Evolutionary conservation across 768 basidiomycete genomes (phyloP).

Genomic region (Leccinum obscurum): DNA sequence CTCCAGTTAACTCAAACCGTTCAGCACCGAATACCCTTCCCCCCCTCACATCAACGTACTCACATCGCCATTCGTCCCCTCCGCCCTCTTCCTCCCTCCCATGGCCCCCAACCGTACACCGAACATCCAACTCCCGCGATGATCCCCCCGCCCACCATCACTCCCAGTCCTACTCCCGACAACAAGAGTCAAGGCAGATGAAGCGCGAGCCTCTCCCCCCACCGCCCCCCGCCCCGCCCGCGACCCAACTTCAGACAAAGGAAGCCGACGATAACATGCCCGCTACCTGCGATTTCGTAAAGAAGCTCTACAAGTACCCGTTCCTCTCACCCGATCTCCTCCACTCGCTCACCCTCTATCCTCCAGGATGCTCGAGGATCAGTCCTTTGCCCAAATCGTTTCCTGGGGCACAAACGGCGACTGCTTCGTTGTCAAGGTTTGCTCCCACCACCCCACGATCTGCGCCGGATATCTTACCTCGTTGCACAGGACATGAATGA

Average conservation of each 20-base stretch:
- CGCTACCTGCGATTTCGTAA: slow-evolving; percentile 90
- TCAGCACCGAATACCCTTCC: slow-evolving; percentile 42
- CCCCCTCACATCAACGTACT: slow-evolving; percentile 32
- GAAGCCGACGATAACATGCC: slow-evolving; percentile 75
- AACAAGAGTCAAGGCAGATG: slow-evolving; percentile 27
- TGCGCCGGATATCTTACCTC: slow-evolving; percentile 11
- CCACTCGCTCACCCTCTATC: slow-evolving; percentile 5
- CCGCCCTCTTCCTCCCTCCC: slow-evolving; percentile 26
- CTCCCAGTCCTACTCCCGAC: slow-evolving; percentile 20
- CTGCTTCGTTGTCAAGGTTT: slow-evolving; percentile 83
- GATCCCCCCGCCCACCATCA: slow-evolving; percentile 33
- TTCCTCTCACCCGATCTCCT: neutral
- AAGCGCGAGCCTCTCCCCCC: slow-evolving; percentile 32
- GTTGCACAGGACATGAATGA: slow-evolving; percentile 81
- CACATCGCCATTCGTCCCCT: slow-evolving; percentile 31
- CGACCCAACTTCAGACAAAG: slow-evolving; percentile 25
- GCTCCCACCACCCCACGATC: slow-evolving; percentile 10
- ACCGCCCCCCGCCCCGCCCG: slow-evolving; percentile 25
- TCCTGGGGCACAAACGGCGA: slow-evolving; percentile 84
- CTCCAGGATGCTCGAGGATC: slow-evolving; percentile 85
- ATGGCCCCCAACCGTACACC: slow-evolving; percentile 32
- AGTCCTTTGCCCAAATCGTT: slow-evolving; percentile 67
- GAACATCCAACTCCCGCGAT: slow-evolving; percentile 43
- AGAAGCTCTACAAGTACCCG: slow-evolving; percentile 87
- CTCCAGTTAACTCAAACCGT: slow-evolving; percentile 36